Percentiles rank a stretch among this genome's conserved stretches.
phyloP scores from a whole-genome alignment of 352 stramenopile genomes.

The Phytophthora sp. region DNA sequence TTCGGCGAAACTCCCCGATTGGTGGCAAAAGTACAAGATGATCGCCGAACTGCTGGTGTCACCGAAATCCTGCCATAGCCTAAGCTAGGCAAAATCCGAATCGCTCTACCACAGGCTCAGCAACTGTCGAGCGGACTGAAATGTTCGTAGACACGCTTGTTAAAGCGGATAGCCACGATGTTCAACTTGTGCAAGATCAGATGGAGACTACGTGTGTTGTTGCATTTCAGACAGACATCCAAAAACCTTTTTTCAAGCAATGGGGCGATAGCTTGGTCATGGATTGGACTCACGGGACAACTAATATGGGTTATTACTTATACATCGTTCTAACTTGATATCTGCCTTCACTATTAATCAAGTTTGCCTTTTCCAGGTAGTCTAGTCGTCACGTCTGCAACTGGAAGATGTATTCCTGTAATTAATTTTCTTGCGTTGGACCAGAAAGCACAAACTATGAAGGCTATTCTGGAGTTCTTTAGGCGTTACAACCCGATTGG shows the following conservation, averaged over 20 bases:
- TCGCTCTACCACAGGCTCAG: too few species aligned
- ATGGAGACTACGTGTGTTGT: slow-evolving; percentile 4
- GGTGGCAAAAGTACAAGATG: too few species aligned
- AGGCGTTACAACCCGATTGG: not conserved
- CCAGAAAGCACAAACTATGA: slow-evolving; percentile 21
- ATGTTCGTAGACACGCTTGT: slow-evolving; percentile 4
- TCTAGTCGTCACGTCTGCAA: slow-evolving; percentile 22
- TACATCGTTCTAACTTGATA: not conserved
- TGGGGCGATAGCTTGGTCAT: slow-evolving; percentile 5
- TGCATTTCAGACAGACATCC: slow-evolving; percentile 1
- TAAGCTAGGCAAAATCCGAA: too few species aligned
- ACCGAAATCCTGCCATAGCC: too few species aligned
- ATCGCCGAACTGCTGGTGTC: too few species aligned
- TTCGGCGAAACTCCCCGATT: too few species aligned
- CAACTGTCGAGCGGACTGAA: not conserved
- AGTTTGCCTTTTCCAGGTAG: slow-evolving; percentile 7
- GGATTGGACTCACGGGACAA: slow-evolving; percentile 15
- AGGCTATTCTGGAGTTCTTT: slow-evolving; percentile 6
- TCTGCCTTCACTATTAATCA: too few species aligned
- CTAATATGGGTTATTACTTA: slow-evolving; percentile 16
- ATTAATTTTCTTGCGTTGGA: slow-evolving; percentile 26
- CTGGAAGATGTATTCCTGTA: slow-evolving; percentile 15
- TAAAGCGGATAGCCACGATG: not conserved
- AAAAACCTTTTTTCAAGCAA: slow-evolving; percentile 4
- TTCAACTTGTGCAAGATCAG: slow-evolving; percentile 9